phyloP scores from a whole-genome alignment of 805 yeast genomes.

The Saccharomycopsis malanga region DNA sequence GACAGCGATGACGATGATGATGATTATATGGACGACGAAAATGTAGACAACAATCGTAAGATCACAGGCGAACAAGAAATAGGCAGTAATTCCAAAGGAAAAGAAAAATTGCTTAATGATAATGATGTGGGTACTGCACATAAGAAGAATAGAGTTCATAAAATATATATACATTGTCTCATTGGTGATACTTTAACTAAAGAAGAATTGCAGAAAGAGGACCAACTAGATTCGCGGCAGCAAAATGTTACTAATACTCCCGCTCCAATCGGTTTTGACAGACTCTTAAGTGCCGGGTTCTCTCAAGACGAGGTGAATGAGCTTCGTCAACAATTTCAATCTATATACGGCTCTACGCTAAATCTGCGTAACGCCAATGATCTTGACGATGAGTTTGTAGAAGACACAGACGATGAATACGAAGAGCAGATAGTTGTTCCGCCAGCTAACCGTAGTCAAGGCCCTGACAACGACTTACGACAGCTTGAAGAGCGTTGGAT shows the following conservation, averaged over 20 bases:
- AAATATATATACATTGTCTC: conserved; percentile 57
- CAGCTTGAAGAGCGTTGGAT: conserved; percentile 85
- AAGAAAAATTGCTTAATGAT: conserved; percentile 19
- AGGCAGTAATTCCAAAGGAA: conserved; percentile 9
- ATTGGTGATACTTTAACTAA: conserved; percentile 52
- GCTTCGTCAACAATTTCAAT: conserved; percentile 66
- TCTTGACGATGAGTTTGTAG: conserved; percentile 21
- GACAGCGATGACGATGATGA: conserved; percentile 19
- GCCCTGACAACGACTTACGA: conserved; percentile 41
- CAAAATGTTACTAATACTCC: conserved; percentile 40
- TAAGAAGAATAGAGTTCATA: conserved; percentile 19
- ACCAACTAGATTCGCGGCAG: conserved; percentile 40
- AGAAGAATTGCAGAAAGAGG: conserved; percentile 47
- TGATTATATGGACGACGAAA: conserved; percentile 4
- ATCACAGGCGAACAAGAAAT: not conserved
- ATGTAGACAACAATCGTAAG: conserved; percentile 2
- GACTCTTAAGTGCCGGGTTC: conserved; percentile 78
- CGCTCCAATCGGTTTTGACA: conserved; percentile 78
- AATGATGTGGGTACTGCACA: conserved; percentile 10
- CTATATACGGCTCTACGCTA: conserved; percentile 47
- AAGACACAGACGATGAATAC: conserved; percentile 23
- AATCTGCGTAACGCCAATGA: conserved; percentile 4
- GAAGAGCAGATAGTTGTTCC: conserved; percentile 26
- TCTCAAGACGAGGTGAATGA: conserved; percentile 67
- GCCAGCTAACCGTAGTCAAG: not conserved